These are phyloP conservation scores for Colletotrichum musae DNA, from an alignment of 2,329 filamentous ascomycete genomes.

Conservation along the genomic window DNA sequence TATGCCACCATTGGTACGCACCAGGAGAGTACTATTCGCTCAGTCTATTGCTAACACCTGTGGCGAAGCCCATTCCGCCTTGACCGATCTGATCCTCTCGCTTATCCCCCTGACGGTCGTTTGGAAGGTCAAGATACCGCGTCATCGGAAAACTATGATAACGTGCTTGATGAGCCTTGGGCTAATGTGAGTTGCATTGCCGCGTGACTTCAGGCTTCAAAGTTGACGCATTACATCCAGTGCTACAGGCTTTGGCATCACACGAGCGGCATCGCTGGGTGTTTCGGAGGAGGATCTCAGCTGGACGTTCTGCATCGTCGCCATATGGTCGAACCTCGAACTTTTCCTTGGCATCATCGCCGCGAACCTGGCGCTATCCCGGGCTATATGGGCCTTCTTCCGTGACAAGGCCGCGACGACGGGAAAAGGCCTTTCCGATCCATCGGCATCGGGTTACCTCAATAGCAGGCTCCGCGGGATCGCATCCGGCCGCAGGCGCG, in stretches of 20 bases:
- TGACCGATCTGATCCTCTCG: slow-evolving; percentile 45
- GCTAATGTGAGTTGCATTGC: slow-evolving; percentile 38
- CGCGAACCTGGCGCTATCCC: slow-evolving; percentile 48
- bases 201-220: background rate
- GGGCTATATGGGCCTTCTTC: slow-evolving; percentile 43
- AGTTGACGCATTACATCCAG: slow-evolving; percentile 14
- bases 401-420: background rate
- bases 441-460: slow-evolving; percentile 18
- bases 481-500: background rate
- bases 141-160: slow-evolving; percentile 47
- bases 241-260: slow-evolving; percentile 45
- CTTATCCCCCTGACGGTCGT: slow-evolving; percentile 49
- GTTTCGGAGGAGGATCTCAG: slow-evolving; percentile 43
- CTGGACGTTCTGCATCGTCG: slow-evolving; percentile 50
- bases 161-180: slow-evolving; percentile 51
- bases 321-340: slow-evolving; percentile 56
- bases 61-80: slow-evolving; percentile 43
- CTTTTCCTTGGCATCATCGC: slow-evolving; percentile 54
- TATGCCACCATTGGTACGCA: slow-evolving; percentile 48
- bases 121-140: slow-evolving; percentile 49
- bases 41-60: background rate
- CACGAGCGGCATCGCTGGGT: slow-evolving; percentile 42
- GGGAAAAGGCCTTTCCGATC: slow-evolving; percentile 5
- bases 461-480: slow-evolving; percentile 22
- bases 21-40: background rate